A percentile compares a stretch with the other conserved stretches of the same genome.
Evolutionary conservation across 441 rosid genomes (phyloP).

Genomic region (Manihot esculenta): DNA sequence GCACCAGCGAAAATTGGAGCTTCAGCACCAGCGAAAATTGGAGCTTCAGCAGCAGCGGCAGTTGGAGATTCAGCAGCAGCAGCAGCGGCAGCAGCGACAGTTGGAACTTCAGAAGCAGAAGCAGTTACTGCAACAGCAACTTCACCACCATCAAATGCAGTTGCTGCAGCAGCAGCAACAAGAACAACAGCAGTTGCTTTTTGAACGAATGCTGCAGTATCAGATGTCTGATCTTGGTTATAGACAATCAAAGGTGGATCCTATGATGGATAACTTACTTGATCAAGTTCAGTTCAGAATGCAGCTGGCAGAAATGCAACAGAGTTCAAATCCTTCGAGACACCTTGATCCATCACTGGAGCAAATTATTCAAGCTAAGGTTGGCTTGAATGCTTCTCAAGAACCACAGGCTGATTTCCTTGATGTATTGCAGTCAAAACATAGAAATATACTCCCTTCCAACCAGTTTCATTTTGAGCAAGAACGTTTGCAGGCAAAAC

Average conservation of each 20-base stretch:
- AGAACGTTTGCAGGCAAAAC: slow-evolving; percentile 35
- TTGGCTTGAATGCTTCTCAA: slow-evolving; percentile 22
- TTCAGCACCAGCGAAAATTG: slow-evolving; percentile 16
- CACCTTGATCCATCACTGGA: slow-evolving; percentile 29
- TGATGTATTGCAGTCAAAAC: slow-evolving; percentile 26
- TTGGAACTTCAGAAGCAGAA: slow-evolving; percentile 24
- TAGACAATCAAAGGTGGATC: slow-evolving; percentile 29
- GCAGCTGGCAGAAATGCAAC: slow-evolving; percentile 31
- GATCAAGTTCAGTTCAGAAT: slow-evolving; percentile 29
- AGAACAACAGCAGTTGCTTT: slow-evolving; percentile 29
- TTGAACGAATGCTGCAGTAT: slow-evolving; percentile 32
- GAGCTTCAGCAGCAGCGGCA: slow-evolving; percentile 22
- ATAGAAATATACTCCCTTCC: slow-evolving; percentile 21
- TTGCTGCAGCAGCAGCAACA: slow-evolving; percentile 20
- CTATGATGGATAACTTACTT: slow-evolving; percentile 22
- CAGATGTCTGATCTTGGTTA: slow-evolving; percentile 32
- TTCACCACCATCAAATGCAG: slow-evolving; percentile 25
- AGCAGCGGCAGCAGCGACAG: too few relatives aligned
- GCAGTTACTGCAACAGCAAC: slow-evolving; percentile 21
- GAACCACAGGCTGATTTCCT: slow-evolving; percentile 26
- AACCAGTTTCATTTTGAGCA: slow-evolving; percentile 34
- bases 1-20: slow-evolving; percentile 17
- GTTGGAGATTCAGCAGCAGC: slow-evolving; percentile 25
- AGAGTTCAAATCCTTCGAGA: slow-evolving; percentile 24
- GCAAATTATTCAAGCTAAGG: slow-evolving; percentile 34